A percentile compares a stretch with the other conserved stretches of the same genome.
These are phyloP conservation scores for Litchi chinensis DNA, from an alignment of 345 rosid genomes.

Conservation along the genomic window DNA sequence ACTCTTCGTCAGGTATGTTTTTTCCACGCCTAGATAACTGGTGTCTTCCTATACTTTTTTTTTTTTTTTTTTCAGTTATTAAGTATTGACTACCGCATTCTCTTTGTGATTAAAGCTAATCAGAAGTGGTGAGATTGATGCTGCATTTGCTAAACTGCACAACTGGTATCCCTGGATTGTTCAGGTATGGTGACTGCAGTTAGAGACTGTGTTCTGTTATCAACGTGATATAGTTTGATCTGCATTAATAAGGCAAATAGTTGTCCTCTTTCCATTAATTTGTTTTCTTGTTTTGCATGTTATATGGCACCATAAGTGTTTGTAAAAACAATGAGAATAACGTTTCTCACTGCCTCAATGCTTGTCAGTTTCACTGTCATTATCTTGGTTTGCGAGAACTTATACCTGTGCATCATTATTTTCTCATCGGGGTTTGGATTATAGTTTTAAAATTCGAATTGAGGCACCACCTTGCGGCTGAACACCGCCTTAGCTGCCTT, in stretches of 20 bases:
- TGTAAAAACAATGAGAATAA: background rate
- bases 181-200: constrained; percentile 51
- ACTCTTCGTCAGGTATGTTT: constrained; percentile 79
- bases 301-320: background rate
- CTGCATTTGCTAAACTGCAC: constrained; percentile 61
- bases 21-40: background rate
- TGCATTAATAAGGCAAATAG: constrained; percentile 2
- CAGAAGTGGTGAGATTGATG: constrained; percentile 80
- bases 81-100: constrained; percentile 26
- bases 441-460: too few species aligned
- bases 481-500: too few species aligned
- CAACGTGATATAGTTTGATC: constrained; percentile 6
- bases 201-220: background rate
- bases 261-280: background rate
- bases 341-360: background rate
- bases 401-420: background rate
- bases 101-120: constrained; percentile 57
- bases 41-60: background rate
- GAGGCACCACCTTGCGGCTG: too few species aligned
- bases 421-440: background rate
- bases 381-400: background rate
- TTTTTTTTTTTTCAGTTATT: background rate
- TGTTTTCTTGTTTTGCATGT: constrained; percentile 1
- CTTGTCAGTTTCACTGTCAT: background rate
- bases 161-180: constrained; percentile 84